Evolutionary conservation across 805 yeast species (phyloP), one percentile per base, ranked within the genome.

Genomic region (Lipomyces oligophaga): DNA sequence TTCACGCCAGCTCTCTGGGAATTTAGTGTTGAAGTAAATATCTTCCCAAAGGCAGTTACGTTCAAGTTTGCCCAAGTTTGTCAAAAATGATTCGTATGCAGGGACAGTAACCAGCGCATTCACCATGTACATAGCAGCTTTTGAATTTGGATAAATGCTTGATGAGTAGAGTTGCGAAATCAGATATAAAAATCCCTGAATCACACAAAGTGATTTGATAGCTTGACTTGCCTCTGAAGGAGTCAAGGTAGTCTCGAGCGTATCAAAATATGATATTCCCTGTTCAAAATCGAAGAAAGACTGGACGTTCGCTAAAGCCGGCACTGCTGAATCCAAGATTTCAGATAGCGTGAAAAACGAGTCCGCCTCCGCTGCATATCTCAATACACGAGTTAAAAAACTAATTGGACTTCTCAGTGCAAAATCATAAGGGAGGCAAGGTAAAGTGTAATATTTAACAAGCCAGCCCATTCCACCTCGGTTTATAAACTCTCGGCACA

Each of bases 401-500:
- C 45, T 28, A 7, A 61, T 60, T 1, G 64, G 54, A 22, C 47
- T 37, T 7, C 60, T 49, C 28, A 42, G 48, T 4, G 64, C 57
- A 39, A 63, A 64, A 38, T 65, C 68, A 40, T 60, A 64, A 1
- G 68, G 67, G 21, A 64, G 41, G 30, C 52, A 45, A 1, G 54
- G 53, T 4, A 63, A 21, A 8, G 32, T 41, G 38, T 57, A 61
- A 16, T 64, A 40, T 6, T 48, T 42, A 11, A 62, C 42, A 25
- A 64, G 34, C 18, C 41, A 38, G 7, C 21, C 33, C 20, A 62
- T 41, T 16, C 65, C 66, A 4, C 47, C 43, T 19, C 54, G 58
- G 39, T 55, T 55, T 25, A 61, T 60, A 32, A 64, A 61, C 43
- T 59, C 61, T 22, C 49, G 55, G 32, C 60, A 48, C 21, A 60